Evolutionary conservation across 495 filamentous ascomycete species (phyloP), one percentile per base, ranked within the genome.

Genomic region (Xylaria intraflava): DNA sequence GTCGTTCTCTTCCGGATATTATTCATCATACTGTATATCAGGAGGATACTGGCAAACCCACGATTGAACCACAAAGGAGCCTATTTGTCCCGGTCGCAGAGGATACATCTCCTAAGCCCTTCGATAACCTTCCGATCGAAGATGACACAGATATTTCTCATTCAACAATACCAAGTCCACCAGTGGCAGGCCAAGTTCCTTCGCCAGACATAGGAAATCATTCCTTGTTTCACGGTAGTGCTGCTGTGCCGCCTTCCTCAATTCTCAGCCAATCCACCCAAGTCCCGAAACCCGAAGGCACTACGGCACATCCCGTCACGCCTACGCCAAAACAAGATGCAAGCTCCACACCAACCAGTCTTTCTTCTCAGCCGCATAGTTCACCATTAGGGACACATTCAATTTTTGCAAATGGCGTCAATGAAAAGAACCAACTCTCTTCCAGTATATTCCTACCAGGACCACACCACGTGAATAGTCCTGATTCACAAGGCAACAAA

Each of bases 11-110:
- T 2, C 55, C 72, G 2, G 59, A 68, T 40, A 65, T 72, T 19
- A 76, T 81, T 22, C 70, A 73, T 53, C 59, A 66, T 8, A 76
- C 74, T 6, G 66, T 79, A 27, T 78, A 62, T 49, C 46, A 48
- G 33, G 12, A 46, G 7, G 14, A 30, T 14, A 10, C 9, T 2
- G 19, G 24, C 26, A 56, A 58, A 17, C 16, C 40, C 20, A 12
- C 27, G 6, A 24, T 27, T 11, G 9, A 6, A 17, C 41, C 52
- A 24, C 33, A 59, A 16, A 55, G 56, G 8, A 60, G 60, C 29
- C 58, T 74, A 7, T 76, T 74, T 51, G 73, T 66, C 38, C 46
- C 49, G 8, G 59, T 62, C 11, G 12, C 31, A 17, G 40, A 57
- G 24, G 23, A 64, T 22, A 27, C 31, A 7, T 46, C 51, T 5